A percentile compares a stretch with the other conserved stretches of the same genome.
phyloP scores from a whole-genome alignment of 2,329 filamentous ascomycete species.

The Eurotiales sp. region DNA sequence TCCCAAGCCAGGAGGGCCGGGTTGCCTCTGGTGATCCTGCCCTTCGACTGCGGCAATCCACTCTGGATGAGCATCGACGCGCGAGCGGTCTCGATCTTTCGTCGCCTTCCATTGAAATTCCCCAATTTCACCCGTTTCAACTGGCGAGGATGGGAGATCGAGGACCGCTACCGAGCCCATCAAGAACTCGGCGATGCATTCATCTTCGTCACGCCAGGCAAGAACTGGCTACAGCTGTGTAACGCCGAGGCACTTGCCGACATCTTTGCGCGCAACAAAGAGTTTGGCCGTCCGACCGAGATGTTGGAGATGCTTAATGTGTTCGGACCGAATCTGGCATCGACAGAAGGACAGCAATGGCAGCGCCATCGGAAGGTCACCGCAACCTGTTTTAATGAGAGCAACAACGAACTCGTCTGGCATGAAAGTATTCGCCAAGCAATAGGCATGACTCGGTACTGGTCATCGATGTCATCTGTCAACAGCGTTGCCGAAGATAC shows the following conservation, averaged over 20 bases:
- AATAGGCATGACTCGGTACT: background rate
- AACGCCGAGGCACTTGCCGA: background rate
- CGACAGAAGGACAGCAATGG: background rate
- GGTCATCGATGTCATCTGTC: background rate
- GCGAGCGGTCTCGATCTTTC: background rate
- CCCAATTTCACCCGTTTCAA: background rate
- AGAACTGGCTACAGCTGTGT: conserved; percentile 1
- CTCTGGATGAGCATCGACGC: conserved; percentile 1
- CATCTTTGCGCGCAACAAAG: background rate
- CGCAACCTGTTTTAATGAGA: background rate
- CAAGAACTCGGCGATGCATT: conserved; percentile 1
- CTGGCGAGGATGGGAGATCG: conserved; percentile 2
- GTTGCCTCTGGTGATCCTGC: background rate
- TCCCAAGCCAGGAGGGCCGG: background rate
- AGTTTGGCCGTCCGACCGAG: background rate
- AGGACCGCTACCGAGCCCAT: background rate
- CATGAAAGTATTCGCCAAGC: background rate
- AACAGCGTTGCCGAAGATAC: background rate
- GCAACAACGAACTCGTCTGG: background rate
- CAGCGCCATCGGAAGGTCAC: background rate
- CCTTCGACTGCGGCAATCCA: background rate
- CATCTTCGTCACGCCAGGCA: background rate
- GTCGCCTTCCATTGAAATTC: background rate
- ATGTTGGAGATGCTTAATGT: background rate
- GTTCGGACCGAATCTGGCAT: background rate